Base-by-base conservation (phyloP, 768 basidiomycete species). In the Boletus tomentosulus region DNA sequence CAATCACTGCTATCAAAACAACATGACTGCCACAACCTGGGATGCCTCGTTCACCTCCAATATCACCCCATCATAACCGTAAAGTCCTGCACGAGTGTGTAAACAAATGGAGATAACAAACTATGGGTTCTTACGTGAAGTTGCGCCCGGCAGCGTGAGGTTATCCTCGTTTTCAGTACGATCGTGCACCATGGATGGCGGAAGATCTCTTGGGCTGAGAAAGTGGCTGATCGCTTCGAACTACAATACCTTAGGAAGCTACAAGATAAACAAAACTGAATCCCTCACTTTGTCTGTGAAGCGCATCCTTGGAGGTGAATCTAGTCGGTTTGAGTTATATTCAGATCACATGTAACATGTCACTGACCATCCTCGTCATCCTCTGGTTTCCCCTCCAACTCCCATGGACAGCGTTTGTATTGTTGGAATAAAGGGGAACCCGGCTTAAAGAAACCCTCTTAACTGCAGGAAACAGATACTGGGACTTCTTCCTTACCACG, bases 401-500 rank as follows among this genome's bases (percentile, higher is more conserved):
- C 84, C 93, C 93, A 97, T 39, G 85, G 88, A 69, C 93, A 96
- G 34, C 92, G 85, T 63, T 93, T 91, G 66, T 95, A 93, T 12
- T 86, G 78, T 65, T 97, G 93, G 64, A 97, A 97, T 24, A 92
- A 71, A 4, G 92, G 85, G 1, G 92, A 86, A 6, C 93, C 93
- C 30, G 90, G 88, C 93, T 96, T 25, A 24, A 4, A 28, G 50
- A 13, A 49, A 13, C 24, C 31, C 19, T 27, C 55, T 54, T n/a
- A 47, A 42, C 44, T 50, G 35, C 38, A 37, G 49, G 8, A 48
- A 35, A 34, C 25, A 47, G 35, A 46, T 2, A 2, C 10, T 3
- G 28, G 35, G 38, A n/a, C 4, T 39, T 48, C 15, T 41, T 46
- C 57, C 85, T 69, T 65, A 94, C 93, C 53, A 93, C 80, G 60